Evolutionary conservation across 495 filamentous ascomycete species (phyloP), one percentile per base, ranked within the genome.

Genomic region (Hypoxylon crocopeplum): DNA sequence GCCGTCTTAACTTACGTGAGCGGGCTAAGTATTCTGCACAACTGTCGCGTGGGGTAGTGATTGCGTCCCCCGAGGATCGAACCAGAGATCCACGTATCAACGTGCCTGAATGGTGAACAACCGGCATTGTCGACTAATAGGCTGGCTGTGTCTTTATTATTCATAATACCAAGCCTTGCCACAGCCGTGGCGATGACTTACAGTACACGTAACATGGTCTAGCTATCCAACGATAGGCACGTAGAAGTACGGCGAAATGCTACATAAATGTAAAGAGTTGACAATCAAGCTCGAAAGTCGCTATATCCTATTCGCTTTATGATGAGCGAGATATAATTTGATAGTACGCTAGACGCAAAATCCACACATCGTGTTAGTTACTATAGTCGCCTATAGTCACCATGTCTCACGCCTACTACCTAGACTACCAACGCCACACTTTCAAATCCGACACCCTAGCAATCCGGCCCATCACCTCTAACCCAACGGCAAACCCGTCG

Each of bases 371-470:
- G 22, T 4, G n/a, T 13, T 3, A 33, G 4, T 15, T n/a, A 34
- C 17, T 17, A 10, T 13, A 48, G 11, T 34, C 17, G 5, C n/a
- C 25, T 19, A 20, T 32, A 33, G 6, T 22, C 1, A 30, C n/a
- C 1, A 49, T 40, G 36, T 33, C 24, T 33, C 13, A 33, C 12
- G 16, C 42, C 16, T 56, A 56, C 13, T 17, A 48, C 40, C 42
- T 56, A 38, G 44, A 57, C 19, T 39, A 8, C 27, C 16, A 49
- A 6, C 44, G 45, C 1, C 36, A 48, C 7, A 27, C 37, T 12
- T 48, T 57, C 44, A 15, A 33, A 1, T 25, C 21, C 7, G 53
- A 57, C 13, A 37, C 41, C 1, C 49, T 53, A 17, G n/a, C 49
- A 6, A 37, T 53, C 36, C 48, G 38, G 3, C 48, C 48, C 17